Conservation (phyloP, 768 basidiomycete species). For the Tulasnella sp. region DNA sequence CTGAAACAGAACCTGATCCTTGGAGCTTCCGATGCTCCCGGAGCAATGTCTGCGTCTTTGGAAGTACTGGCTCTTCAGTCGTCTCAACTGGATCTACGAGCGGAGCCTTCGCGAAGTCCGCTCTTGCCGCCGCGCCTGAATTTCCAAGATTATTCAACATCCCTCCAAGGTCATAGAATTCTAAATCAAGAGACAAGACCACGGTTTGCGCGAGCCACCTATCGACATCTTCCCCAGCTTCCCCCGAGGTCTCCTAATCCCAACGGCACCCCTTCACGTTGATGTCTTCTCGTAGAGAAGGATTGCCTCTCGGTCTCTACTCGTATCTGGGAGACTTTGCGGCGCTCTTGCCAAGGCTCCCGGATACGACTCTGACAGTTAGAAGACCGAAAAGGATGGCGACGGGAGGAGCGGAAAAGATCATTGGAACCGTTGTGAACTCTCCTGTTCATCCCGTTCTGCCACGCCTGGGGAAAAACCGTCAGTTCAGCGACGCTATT, state of each 20-base stretch:
- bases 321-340: slow-evolving; percentile 91
- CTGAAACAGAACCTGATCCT: slow-evolving; percentile 61
- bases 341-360: slow-evolving; percentile 6
- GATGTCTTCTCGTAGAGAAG: slow-evolving; percentile 84
- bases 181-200: slow-evolving; percentile 92
- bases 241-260: slow-evolving; percentile 90
- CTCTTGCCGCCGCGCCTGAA: slow-evolving; percentile 66
- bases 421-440: not conserved
- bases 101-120: slow-evolving; percentile 89
- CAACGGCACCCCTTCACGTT: slow-evolving; percentile 98
- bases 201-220: slow-evolving; percentile 77
- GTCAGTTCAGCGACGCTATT: slow-evolving; percentile 58
- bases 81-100: slow-evolving; percentile 79
- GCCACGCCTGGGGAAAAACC: not conserved
- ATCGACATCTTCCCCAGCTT: slow-evolving; percentile 78
- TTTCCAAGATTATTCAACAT: not conserved
- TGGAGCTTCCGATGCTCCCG: slow-evolving; percentile 71
- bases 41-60: slow-evolving; percentile 84
- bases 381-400: slow-evolving; percentile 5
- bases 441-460: not conserved
- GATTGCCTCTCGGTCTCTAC: slow-evolving; percentile 94
- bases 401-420: not conserved
- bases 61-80: slow-evolving; percentile 90
- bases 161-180: slow-evolving; percentile 62
- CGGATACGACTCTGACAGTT: not conserved